A percentile compares a stretch with the other conserved stretches of the same genome.
Conservation (phyloP, 768 basidiomycete genomes). For the Aureoboletus auriporus region DNA sequence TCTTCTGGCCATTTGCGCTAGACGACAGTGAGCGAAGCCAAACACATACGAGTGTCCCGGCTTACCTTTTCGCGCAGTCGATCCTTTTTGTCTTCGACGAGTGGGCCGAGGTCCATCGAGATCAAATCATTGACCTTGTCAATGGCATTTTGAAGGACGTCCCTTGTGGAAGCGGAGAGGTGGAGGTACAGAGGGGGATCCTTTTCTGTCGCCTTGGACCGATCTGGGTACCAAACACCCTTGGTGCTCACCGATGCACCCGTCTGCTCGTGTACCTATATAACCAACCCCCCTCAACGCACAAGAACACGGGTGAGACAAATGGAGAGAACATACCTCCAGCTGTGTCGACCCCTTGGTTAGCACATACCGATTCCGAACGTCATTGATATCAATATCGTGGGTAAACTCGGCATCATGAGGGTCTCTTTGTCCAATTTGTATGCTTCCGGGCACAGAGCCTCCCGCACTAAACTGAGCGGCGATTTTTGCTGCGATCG, state of each 20-base stretch:
- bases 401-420: slow-evolving; percentile 80
- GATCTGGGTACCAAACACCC: slow-evolving; percentile 95
- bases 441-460: slow-evolving; percentile 35
- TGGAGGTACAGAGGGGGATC: slow-evolving; percentile 95
- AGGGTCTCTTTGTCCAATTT: slow-evolving; percentile 52
- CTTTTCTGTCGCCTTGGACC: slow-evolving; percentile 83
- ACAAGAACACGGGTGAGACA: background rate
- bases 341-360: slow-evolving; percentile 92
- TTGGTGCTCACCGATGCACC: slow-evolving; percentile 91
- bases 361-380: slow-evolving; percentile 89
- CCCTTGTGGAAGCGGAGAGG: slow-evolving; percentile 72
- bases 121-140: slow-evolving; percentile 74
- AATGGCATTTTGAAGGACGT: slow-evolving; percentile 62
- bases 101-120: slow-evolving; percentile 68
- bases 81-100: slow-evolving; percentile 78
- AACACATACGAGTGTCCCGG: background rate
- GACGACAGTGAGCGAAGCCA: slow-evolving; percentile 9
- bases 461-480: slow-evolving; percentile 65
- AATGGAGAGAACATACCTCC: slow-evolving; percentile 53
- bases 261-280: slow-evolving; percentile 88
- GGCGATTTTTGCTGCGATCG: slow-evolving; percentile 93
- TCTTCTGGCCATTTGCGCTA: slow-evolving; percentile 98
- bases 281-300: slow-evolving; percentile 3
- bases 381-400: slow-evolving; percentile 96
- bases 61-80: slow-evolving; percentile 61